Evolutionary conservation across 345 rosid genomes (phyloP), one percentile per base, ranked within the genome.

Genomic region (Xanthoceras sorbifolium): DNA sequence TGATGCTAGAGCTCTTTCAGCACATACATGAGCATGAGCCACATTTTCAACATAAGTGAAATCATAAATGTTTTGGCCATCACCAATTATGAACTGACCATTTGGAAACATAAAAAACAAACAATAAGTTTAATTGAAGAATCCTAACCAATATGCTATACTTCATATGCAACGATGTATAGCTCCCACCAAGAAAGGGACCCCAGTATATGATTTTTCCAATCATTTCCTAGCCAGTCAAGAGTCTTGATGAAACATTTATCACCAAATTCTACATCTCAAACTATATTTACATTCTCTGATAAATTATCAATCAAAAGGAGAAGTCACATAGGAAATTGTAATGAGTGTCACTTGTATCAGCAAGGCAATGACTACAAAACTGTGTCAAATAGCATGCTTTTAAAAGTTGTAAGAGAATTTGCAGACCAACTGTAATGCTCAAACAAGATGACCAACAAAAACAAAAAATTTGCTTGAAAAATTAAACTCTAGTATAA

Each of bases 1-100:
- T 71, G 99, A 89, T 67, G 99, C 93, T 79, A 95, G 87, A 87
- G 99, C 92, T 82, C 91, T 84, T 82, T 95, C 99, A 81, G 98
- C 98, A 80, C 99, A 92, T 72, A 92, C 79, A 85, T 93, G 98
- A 68, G 96, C 94, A 83, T 93, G 98, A 64, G 96, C 98, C 83
- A 93, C 98, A 86, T 95, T 95, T 84, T 90, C 98, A 67, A 92
- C 99, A 73, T 87, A 93, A 59, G 98, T 93, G 84, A 93, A 92
- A 82, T 93, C 99, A 31, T 87, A 89, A 42, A 86, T 31, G 55
- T 95, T 95, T 73, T 85, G 89, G 67, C 99, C 99, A 38, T 95
- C 92, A 69, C 99, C 99, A 69, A 95, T 89, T 62, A 95, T 90
- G 88, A 92, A 93, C 99, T 95, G 88, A 42, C 67, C 82, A 61